Conservation (phyloP, 1,284 basidiomycete species). For the Phlebopus sp. region DNA sequence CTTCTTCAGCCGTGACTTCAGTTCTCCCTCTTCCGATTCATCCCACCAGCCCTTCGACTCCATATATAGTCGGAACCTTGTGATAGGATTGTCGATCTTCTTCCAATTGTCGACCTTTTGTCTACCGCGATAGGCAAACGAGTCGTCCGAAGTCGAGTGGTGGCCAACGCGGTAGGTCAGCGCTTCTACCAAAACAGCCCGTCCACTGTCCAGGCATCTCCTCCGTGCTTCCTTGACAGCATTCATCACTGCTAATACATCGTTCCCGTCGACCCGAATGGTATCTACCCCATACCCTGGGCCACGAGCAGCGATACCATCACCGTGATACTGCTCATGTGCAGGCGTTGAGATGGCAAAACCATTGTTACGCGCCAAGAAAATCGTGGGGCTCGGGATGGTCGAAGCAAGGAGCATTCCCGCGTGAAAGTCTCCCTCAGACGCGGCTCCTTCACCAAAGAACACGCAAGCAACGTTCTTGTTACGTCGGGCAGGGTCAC, state of each 20-base stretch:
- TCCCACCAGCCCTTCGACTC: slow-evolving; percentile 88
- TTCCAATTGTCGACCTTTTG: slow-evolving; percentile 86
- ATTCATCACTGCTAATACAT: slow-evolving; percentile 83
- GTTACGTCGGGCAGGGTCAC: slow-evolving; percentile 69
- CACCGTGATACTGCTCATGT: slow-evolving; percentile 87
- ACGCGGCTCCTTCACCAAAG: slow-evolving; percentile 85
- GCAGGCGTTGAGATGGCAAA: slow-evolving; percentile 95
- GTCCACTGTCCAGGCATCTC: slow-evolving; percentile 74
- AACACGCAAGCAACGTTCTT: slow-evolving; percentile 85
- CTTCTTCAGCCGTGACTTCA: slow-evolving; percentile 67
- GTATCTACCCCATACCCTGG: slow-evolving; percentile 94
- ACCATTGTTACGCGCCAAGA: slow-evolving; percentile 82
- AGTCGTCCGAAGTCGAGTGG: slow-evolving; percentile 94
- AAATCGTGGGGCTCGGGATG: slow-evolving; percentile 68
- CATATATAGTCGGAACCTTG: slow-evolving; percentile 81
- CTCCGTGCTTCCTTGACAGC: slow-evolving; percentile 79
- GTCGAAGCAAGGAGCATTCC: slow-evolving; percentile 77
- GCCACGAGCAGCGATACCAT: slow-evolving; percentile 90
- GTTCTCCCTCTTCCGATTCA: slow-evolving; percentile 67
- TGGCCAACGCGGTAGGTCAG: slow-evolving; percentile 96
- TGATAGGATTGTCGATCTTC: slow-evolving; percentile 85
- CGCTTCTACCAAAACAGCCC: slow-evolving; percentile 87
- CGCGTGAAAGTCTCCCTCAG: slow-evolving; percentile 78
- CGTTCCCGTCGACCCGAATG: slow-evolving; percentile 91
- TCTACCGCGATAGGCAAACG: slow-evolving; percentile 83